Base-by-base conservation (phyloP, 2,329 filamentous ascomycete genomes). In the Akanthomyces muscarius region DNA sequence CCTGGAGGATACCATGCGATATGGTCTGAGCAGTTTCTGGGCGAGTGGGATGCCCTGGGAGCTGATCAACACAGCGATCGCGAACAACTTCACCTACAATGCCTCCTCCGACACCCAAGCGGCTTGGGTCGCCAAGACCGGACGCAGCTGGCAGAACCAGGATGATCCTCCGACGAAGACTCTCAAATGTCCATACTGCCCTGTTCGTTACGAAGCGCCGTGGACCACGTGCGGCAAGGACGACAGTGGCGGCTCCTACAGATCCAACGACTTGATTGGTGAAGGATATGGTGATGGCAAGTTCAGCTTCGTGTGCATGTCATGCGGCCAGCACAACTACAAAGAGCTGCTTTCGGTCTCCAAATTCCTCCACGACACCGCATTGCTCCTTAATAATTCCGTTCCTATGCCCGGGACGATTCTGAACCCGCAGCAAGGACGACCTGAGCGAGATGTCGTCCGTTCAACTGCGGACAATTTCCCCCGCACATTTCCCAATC, bases 1-100 rank as follows among this genome's bases (percentile, higher is more conserved):
- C 70, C 81, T 92, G 4, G 89, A 93, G 69, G 90, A 94, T 71
- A 87, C 86, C 69, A 77, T 92, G 62, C 81, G 89, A 8, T 74
- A 78, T 33, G 85, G 84, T 0, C 67, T 80, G 2, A 77, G 79
- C 62, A 76, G 82, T 33, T 72, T 84, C 2, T 92, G 89, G 87
- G 75, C 78, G 1, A 79, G 81, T 0, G 84, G 85, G 0, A 80
- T 94, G 66, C 90, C 90, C 0, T 93, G 89, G 89, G 69, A 78
- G 16, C 71, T 80, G 0, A 75, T 90, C 51, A 80, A 86, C 62
- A 68, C 75, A 1, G 82, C 78, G 41, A 89, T 92, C 65, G 80
- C 89, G 67, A 74, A 78, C 10, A 73, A 78, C 23, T 88, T 90
- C 69, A 79, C 80, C 59, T 91, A 88, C 69, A 73, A 71, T 1